These are phyloP conservation scores for Solanum chilense DNA, from an alignment of 257 asterid genomes.

Conservation along the genomic window DNA sequence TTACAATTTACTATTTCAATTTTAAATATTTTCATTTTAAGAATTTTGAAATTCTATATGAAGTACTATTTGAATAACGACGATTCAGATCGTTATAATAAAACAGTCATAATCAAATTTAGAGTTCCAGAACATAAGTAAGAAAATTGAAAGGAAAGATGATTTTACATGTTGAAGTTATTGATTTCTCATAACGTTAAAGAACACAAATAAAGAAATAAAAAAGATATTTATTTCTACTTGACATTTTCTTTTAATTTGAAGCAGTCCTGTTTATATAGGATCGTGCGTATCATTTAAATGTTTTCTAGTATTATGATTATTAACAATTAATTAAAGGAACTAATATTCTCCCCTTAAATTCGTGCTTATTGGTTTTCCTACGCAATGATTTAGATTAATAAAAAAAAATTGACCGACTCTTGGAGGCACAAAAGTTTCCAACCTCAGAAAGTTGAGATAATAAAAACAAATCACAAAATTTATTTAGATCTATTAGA, in stretches of 20 bases:
- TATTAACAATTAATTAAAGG: not conserved
- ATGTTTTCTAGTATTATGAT: not conserved
- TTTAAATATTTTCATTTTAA: not conserved
- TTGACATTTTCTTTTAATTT: not conserved
- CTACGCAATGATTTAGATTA: not conserved
- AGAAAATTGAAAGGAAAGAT: not conserved
- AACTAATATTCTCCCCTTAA: not conserved
- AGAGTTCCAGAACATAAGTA: not conserved
- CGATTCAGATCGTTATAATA: too few relatives aligned
- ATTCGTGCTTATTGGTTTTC: not conserved
- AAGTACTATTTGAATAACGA: too few relatives aligned
- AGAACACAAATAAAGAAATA: not conserved
- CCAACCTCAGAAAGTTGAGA: not conserved
- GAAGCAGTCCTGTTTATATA: not conserved
- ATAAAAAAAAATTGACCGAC: not conserved
- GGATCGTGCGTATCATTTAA: not conserved
- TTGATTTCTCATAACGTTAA: not conserved
- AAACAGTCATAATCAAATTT: not conserved
- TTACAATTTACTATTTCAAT: not conserved
- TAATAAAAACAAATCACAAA: not conserved
- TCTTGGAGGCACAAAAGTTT: not conserved
- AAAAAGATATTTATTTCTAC: not conserved
- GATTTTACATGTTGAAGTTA: not conserved
- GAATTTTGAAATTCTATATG: too few relatives aligned
- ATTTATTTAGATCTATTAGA: too few relatives aligned